Conservation (phyloP, 805 yeast genomes). For the Ogataea kodamae region DNA sequence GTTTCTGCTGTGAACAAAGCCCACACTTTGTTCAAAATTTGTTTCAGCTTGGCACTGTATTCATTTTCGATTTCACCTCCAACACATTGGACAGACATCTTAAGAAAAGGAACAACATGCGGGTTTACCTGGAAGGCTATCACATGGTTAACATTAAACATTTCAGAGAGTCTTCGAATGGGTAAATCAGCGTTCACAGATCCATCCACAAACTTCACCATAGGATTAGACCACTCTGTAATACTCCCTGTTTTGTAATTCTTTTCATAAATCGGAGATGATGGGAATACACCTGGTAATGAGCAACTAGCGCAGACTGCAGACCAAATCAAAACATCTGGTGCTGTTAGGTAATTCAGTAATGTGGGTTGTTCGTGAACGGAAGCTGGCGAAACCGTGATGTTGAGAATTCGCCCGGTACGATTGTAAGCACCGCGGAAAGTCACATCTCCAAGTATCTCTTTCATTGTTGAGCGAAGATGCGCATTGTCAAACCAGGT, state of each 20-base stretch:
- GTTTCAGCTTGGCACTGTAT: conserved; percentile 51
- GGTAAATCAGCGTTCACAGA: conserved; percentile 95
- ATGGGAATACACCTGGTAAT: conserved; percentile 86
- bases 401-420: conserved; percentile 88
- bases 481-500: conserved; percentile 82
- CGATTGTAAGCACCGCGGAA: conserved; percentile 93
- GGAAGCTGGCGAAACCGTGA: conserved; percentile 90
- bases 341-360: conserved; percentile 75
- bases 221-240: conserved; percentile 77
- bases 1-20: conserved; percentile 65
- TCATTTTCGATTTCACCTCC: conserved; percentile 69
- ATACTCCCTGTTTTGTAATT: conserved; percentile 67
- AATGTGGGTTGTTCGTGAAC: conserved; percentile 87
- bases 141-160: conserved; percentile 96
- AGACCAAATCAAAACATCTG: conserved; percentile 79
- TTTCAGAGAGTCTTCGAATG: conserved; percentile 81
- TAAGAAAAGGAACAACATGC: conserved; percentile 86
- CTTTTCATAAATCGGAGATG: conserved; percentile 81
- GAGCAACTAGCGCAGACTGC: conserved; percentile 94
- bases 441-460: conserved; percentile 82
- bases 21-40: conserved; percentile 49
- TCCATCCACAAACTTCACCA: conserved; percentile 88
- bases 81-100: conserved; percentile 60
- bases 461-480: conserved; percentile 68
- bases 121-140: conserved; percentile 98